These are phyloP conservation scores for Phytophthora kernoviae DNA, from an alignment of 352 stramenopile species.

Conservation along the genomic window DNA sequence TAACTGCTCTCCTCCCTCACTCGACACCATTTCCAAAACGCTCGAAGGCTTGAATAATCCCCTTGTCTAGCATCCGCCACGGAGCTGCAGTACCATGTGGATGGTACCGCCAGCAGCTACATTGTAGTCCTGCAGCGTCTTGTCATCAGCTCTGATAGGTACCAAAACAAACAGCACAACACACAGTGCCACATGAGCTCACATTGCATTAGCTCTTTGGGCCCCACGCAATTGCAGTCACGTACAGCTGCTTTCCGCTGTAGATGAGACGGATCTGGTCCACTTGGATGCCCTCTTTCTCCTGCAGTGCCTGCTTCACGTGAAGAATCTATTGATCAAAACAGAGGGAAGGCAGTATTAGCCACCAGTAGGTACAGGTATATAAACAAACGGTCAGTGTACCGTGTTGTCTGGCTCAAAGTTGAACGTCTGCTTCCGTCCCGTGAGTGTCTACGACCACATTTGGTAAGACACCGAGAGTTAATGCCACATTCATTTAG, in stretches of 20 bases:
- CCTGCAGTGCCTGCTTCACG: conserved; percentile 98
- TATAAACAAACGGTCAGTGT: conserved; percentile 2
- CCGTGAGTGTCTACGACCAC: conserved; percentile 74
- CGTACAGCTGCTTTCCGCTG: conserved; percentile 95
- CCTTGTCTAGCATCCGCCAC: conserved; percentile 81
- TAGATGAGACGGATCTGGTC: conserved; percentile 96
- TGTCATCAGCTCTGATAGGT: conserved; percentile 89
- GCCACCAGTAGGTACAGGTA: background rate
- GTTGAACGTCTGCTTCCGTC: conserved; percentile 90
- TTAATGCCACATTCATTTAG: background rate
- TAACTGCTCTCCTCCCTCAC: conserved; percentile 19
- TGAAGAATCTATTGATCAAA: conserved; percentile 86
- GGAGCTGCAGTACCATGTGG: conserved; percentile 99
- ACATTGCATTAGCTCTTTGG: background rate
- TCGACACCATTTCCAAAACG: conserved; percentile 8
- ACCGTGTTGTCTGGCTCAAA: conserved; percentile 89
- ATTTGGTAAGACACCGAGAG: too few species aligned
- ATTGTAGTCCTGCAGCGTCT: conserved; percentile 97
- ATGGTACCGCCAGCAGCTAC: conserved; percentile 96
- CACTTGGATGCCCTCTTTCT: conserved; percentile 97
- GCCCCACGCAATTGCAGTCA: conserved; percentile 21
- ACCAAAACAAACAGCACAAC: conserved; percentile 9
- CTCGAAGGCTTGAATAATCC: background rate
- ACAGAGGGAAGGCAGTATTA: background rate
- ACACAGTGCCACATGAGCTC: background rate